These are phyloP conservation scores for Papiliotrema fonsecae DNA, from an alignment of 1,284 basidiomycete species.

Conservation along the genomic window DNA sequence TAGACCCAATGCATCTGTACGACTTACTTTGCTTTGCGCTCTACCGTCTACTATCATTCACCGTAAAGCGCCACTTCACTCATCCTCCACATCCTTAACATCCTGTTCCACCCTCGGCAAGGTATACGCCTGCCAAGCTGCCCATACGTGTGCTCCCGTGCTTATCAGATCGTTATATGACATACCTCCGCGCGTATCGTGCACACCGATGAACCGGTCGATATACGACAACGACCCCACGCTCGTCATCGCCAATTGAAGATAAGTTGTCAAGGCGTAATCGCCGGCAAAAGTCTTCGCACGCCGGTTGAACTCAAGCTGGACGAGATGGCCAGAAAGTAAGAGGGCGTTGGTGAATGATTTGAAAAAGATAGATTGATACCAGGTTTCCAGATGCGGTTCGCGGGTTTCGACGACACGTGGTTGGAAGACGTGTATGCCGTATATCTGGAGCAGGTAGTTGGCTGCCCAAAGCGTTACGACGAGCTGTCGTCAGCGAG, in stretches of 20 bases:
- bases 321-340: constrained; percentile 2
- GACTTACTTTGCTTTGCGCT: no score
- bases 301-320: constrained; percentile 9
- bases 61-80: no score
- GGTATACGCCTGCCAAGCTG: constrained; percentile 8
- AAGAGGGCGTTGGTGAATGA: background rate
- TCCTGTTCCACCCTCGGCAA: constrained; percentile 7
- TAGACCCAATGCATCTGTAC: no score
- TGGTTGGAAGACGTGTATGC: background rate
- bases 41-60: no score
- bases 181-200: constrained; percentile 9
- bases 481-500: background rate
- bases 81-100: background rate
- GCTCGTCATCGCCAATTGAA: constrained; percentile 1
- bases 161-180: background rate
- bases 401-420: no score
- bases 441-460: background rate
- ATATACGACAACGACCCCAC: constrained; percentile 8
- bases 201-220: constrained; percentile 9
- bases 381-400: no score
- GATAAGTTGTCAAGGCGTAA: constrained; percentile 11
- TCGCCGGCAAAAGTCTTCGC: constrained; percentile 14
- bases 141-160: background rate
- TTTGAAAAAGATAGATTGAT: background rate
- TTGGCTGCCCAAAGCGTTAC: background rate